A percentile compares a stretch with the other conserved stretches of the same genome.
Evolutionary conservation across 2,329 filamentous ascomycete genomes (phyloP).

Genomic region (Alternaria tenuissima): DNA sequence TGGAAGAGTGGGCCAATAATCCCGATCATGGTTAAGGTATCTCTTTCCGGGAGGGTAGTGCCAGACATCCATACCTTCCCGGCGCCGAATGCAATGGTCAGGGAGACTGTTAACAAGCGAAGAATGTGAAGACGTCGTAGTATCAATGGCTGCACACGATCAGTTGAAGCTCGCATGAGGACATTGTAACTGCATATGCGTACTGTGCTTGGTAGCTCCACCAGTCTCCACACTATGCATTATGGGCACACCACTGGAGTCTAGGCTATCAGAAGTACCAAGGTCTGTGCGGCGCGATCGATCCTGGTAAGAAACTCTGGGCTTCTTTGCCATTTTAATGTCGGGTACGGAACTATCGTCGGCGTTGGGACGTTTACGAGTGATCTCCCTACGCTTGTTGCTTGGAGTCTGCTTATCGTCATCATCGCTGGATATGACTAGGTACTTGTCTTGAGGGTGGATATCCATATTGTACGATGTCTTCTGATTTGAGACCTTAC

Average conservation of each 20-base stretch:
- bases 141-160: not conserved
- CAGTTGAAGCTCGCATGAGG: not conserved
- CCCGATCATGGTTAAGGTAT: constrained; percentile 13
- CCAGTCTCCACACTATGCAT: not conserved
- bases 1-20: constrained; percentile 16
- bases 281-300: not conserved
- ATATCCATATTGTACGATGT: constrained; percentile 36
- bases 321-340: not conserved
- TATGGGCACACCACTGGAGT: not conserved
- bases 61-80: constrained; percentile 12
- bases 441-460: constrained; percentile 42
- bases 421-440: constrained; percentile 18
- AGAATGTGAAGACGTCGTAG: not conserved
- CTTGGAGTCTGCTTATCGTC: not conserved
- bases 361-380: not conserved
- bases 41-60: constrained; percentile 8
- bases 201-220: not conserved
- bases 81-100: constrained; percentile 1
- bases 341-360: not conserved
- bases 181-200: not conserved
- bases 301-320: not conserved
- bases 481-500: constrained; percentile 24
- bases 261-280: not conserved
- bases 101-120: not conserved
- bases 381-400: constrained; percentile 4